Evolutionary conservation across 163 green algal species (phyloP).

Genomic region (Picocystis sp.): DNA sequence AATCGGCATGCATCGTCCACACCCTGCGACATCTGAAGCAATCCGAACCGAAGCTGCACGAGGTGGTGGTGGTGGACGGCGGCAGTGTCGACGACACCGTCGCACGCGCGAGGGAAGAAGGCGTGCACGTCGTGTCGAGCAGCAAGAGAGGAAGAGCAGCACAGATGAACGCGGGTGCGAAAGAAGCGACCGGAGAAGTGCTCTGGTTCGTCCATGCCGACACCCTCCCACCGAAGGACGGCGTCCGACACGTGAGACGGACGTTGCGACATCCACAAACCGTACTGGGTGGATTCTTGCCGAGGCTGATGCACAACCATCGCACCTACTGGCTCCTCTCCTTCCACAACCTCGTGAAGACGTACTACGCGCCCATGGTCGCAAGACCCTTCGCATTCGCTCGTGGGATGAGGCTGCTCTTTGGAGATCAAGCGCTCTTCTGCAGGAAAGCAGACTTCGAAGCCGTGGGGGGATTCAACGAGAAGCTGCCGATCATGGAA

Average conservation of each 20-base stretch:
- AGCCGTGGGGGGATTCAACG: conserved; percentile 37
- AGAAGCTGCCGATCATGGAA: conserved; percentile 51
- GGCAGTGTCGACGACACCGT: conserved; percentile 34
- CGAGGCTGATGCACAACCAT: conserved; percentile 29
- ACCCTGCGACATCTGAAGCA: conserved; percentile 25
- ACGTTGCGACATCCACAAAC: conserved; percentile 15
- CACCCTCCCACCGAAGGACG: conserved; percentile 27
- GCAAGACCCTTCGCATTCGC: background rate
- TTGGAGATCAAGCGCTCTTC: conserved; percentile 55
- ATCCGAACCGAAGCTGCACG: conserved; percentile 23
- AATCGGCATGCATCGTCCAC: conserved; percentile 23
- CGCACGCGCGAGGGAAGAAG: background rate
- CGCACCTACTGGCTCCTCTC: conserved; percentile 29
- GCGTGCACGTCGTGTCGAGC: conserved; percentile 1
- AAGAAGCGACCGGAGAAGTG: conserved; percentile 16
- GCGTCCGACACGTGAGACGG: conserved; percentile 20
- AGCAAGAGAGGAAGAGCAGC: conserved; percentile 21
- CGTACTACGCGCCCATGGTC: conserved; percentile 26
- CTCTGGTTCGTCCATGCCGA: conserved; percentile 68
- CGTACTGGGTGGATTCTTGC: conserved; percentile 42
- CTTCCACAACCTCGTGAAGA: conserved; percentile 40
- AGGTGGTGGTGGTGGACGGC: conserved; percentile 61
- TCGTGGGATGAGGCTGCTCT: conserved; percentile 5
- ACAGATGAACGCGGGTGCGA: conserved; percentile 62
- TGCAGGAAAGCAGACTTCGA: conserved; percentile 36